Evolutionary conservation across 2,329 filamentous ascomycete species (phyloP).

Genomic region (Colletotrichum liaoningense): DNA sequence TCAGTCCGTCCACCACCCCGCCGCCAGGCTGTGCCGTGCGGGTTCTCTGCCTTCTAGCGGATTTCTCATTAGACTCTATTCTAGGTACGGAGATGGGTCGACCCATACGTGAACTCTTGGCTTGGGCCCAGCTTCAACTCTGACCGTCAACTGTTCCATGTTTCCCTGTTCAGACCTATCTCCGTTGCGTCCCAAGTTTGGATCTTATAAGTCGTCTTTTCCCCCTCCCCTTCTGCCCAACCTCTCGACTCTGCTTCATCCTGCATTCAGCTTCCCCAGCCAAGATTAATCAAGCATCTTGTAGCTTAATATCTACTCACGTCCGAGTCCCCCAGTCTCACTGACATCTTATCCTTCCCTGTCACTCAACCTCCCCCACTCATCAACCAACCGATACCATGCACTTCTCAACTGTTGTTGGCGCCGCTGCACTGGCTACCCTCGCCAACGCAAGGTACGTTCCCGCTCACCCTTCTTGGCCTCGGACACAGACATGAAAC

Average conservation of each 20-base stretch:
- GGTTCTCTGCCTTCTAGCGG: background rate
- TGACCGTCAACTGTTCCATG: conserved; percentile 7
- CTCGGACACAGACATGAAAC: conserved; percentile 11
- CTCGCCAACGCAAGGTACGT: conserved; percentile 29
- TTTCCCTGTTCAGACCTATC: conserved; percentile 10
- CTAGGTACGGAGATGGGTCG: conserved; percentile 4
- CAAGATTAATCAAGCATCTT: background rate
- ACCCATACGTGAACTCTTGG: conserved; percentile 24
- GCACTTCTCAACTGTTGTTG: conserved; percentile 19
- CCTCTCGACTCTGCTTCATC: conserved; percentile 4
- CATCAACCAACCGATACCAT: background rate
- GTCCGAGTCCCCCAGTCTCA: background rate
- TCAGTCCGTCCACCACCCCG: background rate
- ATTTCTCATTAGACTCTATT: conserved; percentile 20
- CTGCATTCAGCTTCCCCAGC: background rate
- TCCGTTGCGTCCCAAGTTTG: conserved; percentile 20
- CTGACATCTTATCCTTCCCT: background rate
- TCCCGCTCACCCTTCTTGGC: background rate
- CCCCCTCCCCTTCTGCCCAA: background rate
- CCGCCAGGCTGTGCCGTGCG: conserved; percentile 8
- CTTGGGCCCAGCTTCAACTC: conserved; percentile 16
- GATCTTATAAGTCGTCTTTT: conserved; percentile 22
- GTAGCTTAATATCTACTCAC: conserved; percentile 1
- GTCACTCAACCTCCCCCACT: background rate
- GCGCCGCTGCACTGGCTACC: conserved; percentile 10